Conservation (phyloP, 306 rosid species). For the Pterocarpus santalinus region DNA sequence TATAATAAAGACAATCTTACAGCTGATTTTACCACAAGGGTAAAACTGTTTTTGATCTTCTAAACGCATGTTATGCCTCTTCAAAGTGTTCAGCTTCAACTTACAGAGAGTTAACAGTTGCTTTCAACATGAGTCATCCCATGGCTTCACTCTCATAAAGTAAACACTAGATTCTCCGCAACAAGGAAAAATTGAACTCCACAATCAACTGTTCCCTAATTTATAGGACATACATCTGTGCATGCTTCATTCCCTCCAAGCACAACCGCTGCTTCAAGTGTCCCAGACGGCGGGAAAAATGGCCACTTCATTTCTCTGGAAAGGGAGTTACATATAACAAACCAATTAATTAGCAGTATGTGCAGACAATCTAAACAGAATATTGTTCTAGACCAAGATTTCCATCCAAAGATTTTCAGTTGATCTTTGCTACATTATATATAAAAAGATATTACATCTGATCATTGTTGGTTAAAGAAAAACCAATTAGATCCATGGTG, state of each 20-base stretch:
- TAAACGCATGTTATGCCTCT: not conserved
- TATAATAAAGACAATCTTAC: no score
- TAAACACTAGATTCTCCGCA: constrained; percentile 4
- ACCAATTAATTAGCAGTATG: not conserved
- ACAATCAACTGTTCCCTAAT: constrained; percentile 9
- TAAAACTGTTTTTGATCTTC: no score
- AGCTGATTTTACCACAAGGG: no score
- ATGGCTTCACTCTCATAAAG: not conserved
- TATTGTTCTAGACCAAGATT: not conserved
- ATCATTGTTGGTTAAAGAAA: no score
- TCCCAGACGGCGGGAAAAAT: not conserved
- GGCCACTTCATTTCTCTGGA: constrained; percentile 7
- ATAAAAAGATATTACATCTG: no score
- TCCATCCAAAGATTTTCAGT: not conserved
- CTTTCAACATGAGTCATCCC: no score
- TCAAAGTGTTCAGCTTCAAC: constrained; percentile 11
- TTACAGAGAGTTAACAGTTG: no score
- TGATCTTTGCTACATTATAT: not conserved
- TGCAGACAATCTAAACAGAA: not conserved
- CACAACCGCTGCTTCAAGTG: not conserved
- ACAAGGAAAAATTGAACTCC: not conserved
- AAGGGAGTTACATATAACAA: not conserved
- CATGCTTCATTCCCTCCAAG: constrained; percentile 20
- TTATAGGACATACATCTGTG: constrained; percentile 10
- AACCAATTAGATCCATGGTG: no score